Evolutionary conservation across 371 early-diverging fungal genomes (phyloP).

Genomic region (Syncephalastrum monosporum): DNA sequence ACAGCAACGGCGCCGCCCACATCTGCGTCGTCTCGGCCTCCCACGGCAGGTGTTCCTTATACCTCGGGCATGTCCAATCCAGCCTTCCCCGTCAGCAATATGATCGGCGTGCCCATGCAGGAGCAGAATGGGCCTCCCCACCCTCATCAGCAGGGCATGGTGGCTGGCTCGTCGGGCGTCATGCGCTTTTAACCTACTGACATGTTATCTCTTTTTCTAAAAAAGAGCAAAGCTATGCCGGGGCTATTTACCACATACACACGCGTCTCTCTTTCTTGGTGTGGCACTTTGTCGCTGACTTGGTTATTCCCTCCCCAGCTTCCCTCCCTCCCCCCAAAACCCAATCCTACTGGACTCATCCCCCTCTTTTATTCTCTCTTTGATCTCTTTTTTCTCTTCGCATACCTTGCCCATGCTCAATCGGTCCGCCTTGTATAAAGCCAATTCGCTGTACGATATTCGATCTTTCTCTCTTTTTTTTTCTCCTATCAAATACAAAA

Average conservation of each 20-base stretch:
- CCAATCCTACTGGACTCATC: neutral
- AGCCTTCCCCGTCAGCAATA: constrained; percentile 1
- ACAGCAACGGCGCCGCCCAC: too few relatives aligned
- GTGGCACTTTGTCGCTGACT: neutral
- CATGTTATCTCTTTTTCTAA: constrained; percentile 3
- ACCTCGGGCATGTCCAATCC: neutral
- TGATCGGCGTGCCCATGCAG: constrained; percentile 12
- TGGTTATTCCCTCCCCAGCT: constrained; percentile 6
- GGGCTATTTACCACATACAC: constrained; percentile 1
- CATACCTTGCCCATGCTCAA: too few relatives aligned
- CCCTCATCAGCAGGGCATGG: constrained; percentile 16
- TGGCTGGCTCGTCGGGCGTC: constrained; percentile 17
- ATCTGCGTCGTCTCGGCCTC: constrained; percentile 13
- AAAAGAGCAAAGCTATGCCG: neutral
- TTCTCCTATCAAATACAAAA: too few relatives aligned
- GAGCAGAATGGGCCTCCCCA: constrained; percentile 1
- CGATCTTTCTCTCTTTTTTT: too few relatives aligned
- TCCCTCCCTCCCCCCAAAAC: too few relatives aligned
- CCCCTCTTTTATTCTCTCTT: constrained; percentile 1
- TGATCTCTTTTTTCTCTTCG: neutral
- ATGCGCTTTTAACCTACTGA: constrained; percentile 11
- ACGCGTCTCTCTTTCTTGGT: constrained; percentile 6
- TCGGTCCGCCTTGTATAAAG: too few relatives aligned
- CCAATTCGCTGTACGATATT: too few relatives aligned
- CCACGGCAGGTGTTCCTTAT: constrained; percentile 3